These are phyloP conservation scores for Panellus pusillus DNA, from an alignment of 768 basidiomycete species.

Conservation along the genomic window DNA sequence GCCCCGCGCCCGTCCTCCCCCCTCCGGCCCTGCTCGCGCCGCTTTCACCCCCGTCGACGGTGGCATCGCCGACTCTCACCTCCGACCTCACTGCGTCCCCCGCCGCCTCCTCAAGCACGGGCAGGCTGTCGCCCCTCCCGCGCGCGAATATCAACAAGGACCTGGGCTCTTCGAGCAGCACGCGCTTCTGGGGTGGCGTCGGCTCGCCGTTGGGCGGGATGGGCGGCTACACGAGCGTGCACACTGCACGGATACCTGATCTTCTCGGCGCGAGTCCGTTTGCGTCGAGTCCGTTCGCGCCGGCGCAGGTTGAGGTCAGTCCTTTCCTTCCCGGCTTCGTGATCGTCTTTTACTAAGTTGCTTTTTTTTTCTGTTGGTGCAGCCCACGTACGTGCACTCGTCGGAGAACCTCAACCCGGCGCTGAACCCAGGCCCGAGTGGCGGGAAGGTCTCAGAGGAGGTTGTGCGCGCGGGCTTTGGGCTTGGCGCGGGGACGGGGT, in stretches of 20 bases:
- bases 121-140: slow-evolving; percentile 30
- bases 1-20: slow-evolving; percentile 54
- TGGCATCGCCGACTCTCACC: slow-evolving; percentile 17
- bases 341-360: background rate
- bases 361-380: background rate
- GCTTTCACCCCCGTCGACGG: slow-evolving; percentile 18
- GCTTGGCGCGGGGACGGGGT: slow-evolving; percentile 8
- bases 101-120: slow-evolving; percentile 25
- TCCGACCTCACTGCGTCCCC: slow-evolving; percentile 3
- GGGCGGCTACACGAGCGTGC: slow-evolving; percentile 80
- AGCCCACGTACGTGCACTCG: background rate
- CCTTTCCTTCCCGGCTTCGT: background rate
- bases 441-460: slow-evolving; percentile 16
- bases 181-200: slow-evolving; percentile 80
- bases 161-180: slow-evolving; percentile 37
- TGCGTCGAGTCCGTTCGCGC: slow-evolving; percentile 12
- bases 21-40: slow-evolving; percentile 26
- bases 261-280: slow-evolving; percentile 32
- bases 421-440: slow-evolving; percentile 41
- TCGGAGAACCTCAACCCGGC: slow-evolving; percentile 83
- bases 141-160: slow-evolving; percentile 80
- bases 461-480: slow-evolving; percentile 15
- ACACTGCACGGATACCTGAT: slow-evolving; percentile 81
- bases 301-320: slow-evolving; percentile 10
- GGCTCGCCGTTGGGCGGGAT: slow-evolving; percentile 33